phyloP scores from a whole-genome alignment of 1,284 basidiomycete species.

The Testicularia cyperi region DNA sequence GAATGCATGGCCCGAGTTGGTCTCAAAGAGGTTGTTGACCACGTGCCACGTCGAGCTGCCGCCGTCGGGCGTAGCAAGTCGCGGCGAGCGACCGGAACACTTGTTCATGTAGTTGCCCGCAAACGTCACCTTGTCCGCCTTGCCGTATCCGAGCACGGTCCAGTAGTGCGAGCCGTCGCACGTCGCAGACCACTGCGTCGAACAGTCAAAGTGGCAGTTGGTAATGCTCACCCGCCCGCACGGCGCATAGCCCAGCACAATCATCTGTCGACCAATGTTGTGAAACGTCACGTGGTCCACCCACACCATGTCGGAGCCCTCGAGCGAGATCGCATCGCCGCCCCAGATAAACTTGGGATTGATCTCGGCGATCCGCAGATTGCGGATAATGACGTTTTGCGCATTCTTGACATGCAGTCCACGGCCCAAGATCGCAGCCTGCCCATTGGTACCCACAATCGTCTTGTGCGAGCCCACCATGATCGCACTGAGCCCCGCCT shows the following conservation, averaged over 20 bases:
- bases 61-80: constrained; percentile 18
- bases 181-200: constrained; percentile 24
- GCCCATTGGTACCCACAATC: constrained; percentile 33
- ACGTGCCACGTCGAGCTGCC: constrained; percentile 29
- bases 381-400: constrained; percentile 61
- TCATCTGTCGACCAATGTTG: constrained; percentile 33
- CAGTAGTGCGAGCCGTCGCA: constrained; percentile 39
- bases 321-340: constrained; percentile 46
- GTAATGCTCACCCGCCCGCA: constrained; percentile 19
- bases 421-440: constrained; percentile 55
- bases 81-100: constrained; percentile 30
- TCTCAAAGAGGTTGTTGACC: constrained; percentile 16
- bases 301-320: constrained; percentile 38
- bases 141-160: constrained; percentile 29
- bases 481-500: constrained; percentile 30
- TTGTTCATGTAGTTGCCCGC: constrained; percentile 22
- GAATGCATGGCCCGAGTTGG: constrained; percentile 20
- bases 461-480: constrained; percentile 10
- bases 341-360: constrained; percentile 36
- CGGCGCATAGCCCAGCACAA: constrained; percentile 19
- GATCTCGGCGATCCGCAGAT: constrained; percentile 48
- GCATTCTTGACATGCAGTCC: constrained; percentile 24
- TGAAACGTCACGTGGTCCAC: constrained; percentile 45
- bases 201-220: constrained; percentile 31
- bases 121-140: constrained; percentile 24